These are phyloP conservation scores for Schizothecium vesticola DNA, from an alignment of 495 filamentous ascomycete species.

Conservation along the genomic window DNA sequence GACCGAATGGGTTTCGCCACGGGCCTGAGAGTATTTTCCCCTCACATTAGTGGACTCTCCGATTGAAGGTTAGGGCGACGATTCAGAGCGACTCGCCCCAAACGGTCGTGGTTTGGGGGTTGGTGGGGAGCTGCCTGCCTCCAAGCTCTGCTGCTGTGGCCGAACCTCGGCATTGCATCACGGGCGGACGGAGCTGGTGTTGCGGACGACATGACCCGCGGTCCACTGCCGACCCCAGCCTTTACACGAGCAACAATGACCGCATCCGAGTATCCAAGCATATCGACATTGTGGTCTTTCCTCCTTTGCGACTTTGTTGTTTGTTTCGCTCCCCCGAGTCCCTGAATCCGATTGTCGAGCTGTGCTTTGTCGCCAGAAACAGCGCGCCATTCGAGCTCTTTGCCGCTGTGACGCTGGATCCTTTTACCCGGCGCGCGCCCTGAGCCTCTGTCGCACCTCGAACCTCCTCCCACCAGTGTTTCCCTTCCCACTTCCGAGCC, in stretches of 20 bases:
- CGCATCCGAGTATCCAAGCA: neutral
- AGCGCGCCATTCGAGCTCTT: neutral
- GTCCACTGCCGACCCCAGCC: constrained; percentile 4
- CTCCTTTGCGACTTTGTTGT: neutral
- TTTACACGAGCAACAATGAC: constrained; percentile 1
- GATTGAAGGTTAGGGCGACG: neutral
- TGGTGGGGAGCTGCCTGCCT: neutral
- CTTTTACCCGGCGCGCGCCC: neutral
- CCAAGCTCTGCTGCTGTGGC: neutral
- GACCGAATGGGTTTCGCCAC: neutral
- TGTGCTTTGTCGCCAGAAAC: neutral
- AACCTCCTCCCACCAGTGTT: neutral
- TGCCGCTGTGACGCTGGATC: neutral
- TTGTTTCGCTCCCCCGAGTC: neutral
- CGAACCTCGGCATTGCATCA: constrained; percentile 14
- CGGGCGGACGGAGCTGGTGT: neutral
- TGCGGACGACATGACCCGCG: neutral
- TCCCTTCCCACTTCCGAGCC: neutral
- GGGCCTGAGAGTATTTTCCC: neutral
- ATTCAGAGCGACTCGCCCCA: constrained; percentile 1
- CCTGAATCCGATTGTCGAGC: neutral
- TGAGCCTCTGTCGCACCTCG: neutral
- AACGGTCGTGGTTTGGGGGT: neutral
- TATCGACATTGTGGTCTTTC: neutral
- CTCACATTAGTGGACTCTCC: neutral